Evolutionary conservation across 2,329 filamentous ascomycete species (phyloP).

Genomic region (Aspergillus oerlinghausenensis): DNA sequence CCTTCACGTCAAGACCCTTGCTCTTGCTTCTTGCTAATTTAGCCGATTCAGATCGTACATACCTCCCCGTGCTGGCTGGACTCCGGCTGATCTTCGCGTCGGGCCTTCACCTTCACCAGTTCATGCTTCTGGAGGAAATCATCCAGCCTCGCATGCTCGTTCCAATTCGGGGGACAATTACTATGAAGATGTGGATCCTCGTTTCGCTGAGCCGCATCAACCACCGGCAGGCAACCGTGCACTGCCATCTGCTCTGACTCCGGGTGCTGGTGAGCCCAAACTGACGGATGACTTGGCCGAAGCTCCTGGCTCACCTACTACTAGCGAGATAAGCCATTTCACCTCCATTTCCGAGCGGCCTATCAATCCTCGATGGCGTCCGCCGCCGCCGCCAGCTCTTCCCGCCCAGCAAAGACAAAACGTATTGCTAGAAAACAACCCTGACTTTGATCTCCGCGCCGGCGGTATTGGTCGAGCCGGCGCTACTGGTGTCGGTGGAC

Average conservation of each 20-base stretch:
- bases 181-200: conserved; percentile 90
- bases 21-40: conserved; percentile 12
- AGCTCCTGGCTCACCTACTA: conserved; percentile 64
- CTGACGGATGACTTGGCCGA: conserved; percentile 52
- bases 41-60: conserved; percentile 30
- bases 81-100: conserved; percentile 12
- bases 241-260: conserved; percentile 35
- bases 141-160: conserved; percentile 22
- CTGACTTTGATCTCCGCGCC: conserved; percentile 72
- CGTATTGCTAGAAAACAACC: conserved; percentile 71
- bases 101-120: conserved; percentile 15
- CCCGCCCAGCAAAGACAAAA: conserved; percentile 58
- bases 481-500: conserved; percentile 15
- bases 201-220: conserved; percentile 56
- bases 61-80: conserved; percentile 45
- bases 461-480: conserved; percentile 28
- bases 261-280: conserved; percentile 39
- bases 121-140: conserved; percentile 18
- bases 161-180: conserved; percentile 54
- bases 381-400: conserved; percentile 39
- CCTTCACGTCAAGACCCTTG: not conserved
- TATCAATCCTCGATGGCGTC: conserved; percentile 78
- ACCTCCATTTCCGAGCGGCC: conserved; percentile 86
- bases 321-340: conserved; percentile 78
- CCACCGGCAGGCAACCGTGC: conserved; percentile 21